Conservation (phyloP, 2,329 filamentous ascomycete species). For the Exutisphaerella laricina region DNA sequence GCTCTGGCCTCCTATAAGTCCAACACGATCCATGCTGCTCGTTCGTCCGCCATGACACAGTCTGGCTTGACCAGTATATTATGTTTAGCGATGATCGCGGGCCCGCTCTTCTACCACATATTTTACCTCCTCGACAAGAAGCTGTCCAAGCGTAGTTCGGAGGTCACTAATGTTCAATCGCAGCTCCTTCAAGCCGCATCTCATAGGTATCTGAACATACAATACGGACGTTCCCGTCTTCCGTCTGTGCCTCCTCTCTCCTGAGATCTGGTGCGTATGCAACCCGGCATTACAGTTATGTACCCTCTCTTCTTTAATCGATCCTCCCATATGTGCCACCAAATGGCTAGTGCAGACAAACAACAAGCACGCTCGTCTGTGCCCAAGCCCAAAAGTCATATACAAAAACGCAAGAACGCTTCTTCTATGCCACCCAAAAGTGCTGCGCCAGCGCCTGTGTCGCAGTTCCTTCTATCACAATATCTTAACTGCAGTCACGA, state of each 20-base stretch:
- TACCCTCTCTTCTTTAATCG: not conserved
- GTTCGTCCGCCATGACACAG: no score
- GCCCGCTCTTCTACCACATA: no score
- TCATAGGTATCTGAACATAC: not conserved
- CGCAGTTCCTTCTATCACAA: no score
- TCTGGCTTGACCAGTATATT: no score
- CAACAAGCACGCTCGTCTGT: not conserved
- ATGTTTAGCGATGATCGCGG: no score
- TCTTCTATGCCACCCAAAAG: not conserved
- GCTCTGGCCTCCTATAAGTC: no score
- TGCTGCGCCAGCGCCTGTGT: not conserved
- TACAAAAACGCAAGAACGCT: not conserved
- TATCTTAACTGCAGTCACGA: not conserved
- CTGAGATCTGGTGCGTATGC: not conserved
- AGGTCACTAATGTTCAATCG: no score
- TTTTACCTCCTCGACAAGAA: no score
- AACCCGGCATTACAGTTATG: not conserved
- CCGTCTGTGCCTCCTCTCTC: not conserved
- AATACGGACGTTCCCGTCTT: not conserved
- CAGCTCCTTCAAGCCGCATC: not conserved
- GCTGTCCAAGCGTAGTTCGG: no score
- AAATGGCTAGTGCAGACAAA: not conserved
- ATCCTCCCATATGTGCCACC: not conserved
- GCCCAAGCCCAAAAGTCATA: not conserved
- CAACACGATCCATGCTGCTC: no score